These are phyloP conservation scores for Suillus spraguei DNA, from an alignment of 768 basidiomycete genomes.

Conservation along the genomic window DNA sequence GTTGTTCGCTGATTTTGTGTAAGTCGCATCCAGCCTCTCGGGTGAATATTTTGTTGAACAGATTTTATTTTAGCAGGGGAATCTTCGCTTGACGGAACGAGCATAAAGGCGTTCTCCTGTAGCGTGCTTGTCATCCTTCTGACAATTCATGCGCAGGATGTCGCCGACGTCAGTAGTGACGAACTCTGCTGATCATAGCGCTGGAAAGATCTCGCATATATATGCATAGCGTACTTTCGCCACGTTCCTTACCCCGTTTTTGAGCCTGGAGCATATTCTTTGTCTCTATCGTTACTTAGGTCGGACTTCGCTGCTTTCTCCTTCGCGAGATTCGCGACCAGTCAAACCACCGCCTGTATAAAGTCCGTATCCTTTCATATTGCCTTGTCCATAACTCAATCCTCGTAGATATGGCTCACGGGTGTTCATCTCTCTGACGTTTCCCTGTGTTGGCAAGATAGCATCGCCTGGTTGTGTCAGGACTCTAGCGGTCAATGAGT, in stretches of 20 bases:
- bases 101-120: slow-evolving; percentile 19
- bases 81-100: neutral
- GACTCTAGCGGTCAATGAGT: neutral
- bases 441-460: neutral
- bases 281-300: slow-evolving; percentile 17
- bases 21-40: neutral
- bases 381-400: neutral
- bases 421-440: neutral
- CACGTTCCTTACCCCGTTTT: slow-evolving; percentile 18
- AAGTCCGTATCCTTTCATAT: slow-evolving; percentile 9
- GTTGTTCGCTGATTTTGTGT: neutral
- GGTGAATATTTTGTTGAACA: slow-evolving; percentile 12
- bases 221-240: slow-evolving; percentile 17
- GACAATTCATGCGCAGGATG: slow-evolving; percentile 42
- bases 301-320: slow-evolving; percentile 21
- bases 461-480: neutral
- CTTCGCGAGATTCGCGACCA: slow-evolving; percentile 17
- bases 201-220: slow-evolving; percentile 19
- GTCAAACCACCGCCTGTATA: slow-evolving; percentile 18
- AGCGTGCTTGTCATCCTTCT: slow-evolving; percentile 35
- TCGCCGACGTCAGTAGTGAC: slow-evolving; percentile 34
- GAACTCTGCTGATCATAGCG: slow-evolving; percentile 31
- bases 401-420: neutral
- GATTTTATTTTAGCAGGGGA: neutral
- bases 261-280: slow-evolving; percentile 15